phyloP scores from a whole-genome alignment of 2,329 filamentous ascomycete species.

The Colletotrichum musicola region DNA sequence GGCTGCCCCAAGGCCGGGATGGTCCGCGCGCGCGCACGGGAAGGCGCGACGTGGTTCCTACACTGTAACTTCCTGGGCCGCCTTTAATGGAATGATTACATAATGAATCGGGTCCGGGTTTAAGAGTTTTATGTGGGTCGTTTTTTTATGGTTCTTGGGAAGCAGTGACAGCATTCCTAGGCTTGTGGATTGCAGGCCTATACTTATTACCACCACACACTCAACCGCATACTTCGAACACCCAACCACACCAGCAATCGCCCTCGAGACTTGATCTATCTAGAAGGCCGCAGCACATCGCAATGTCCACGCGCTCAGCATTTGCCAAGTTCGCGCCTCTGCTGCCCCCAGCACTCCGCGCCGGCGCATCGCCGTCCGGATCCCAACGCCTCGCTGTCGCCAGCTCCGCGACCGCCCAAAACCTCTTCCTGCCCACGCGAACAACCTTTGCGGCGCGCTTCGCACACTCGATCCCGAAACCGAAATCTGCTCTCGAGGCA shows the following conservation, averaged over 20 bases:
- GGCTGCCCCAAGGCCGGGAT: conserved; percentile 25
- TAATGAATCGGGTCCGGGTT: too few relatives aligned
- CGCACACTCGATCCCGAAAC: conserved; percentile 45
- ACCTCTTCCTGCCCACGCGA: neutral
- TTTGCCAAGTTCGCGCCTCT: conserved; percentile 25
- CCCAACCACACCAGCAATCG: neutral
- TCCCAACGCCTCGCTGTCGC: conserved; percentile 7
- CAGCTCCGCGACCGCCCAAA: neutral
- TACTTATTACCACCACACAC: neutral
- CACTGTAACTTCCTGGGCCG: too few relatives aligned
- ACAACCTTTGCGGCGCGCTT: conserved; percentile 37
- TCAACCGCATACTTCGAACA: neutral
- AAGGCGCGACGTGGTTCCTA: conserved; percentile 21
- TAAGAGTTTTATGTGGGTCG: too few relatives aligned
- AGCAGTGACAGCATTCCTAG: conserved; percentile 33
- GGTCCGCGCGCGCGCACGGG: conserved; percentile 16
- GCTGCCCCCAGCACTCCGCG: conserved; percentile 25
- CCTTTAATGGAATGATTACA: neutral
- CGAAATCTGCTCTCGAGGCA: conserved; percentile 30
- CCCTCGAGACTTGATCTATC: neutral
- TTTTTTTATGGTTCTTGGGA: too few relatives aligned
- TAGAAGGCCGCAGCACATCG: neutral
- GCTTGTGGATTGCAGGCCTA: neutral
- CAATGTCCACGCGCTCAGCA: conserved; percentile 34
- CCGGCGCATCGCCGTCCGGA: conserved; percentile 14